Conservation (phyloP, 148 eudicot species). For the Agrostemma githago region DNA sequence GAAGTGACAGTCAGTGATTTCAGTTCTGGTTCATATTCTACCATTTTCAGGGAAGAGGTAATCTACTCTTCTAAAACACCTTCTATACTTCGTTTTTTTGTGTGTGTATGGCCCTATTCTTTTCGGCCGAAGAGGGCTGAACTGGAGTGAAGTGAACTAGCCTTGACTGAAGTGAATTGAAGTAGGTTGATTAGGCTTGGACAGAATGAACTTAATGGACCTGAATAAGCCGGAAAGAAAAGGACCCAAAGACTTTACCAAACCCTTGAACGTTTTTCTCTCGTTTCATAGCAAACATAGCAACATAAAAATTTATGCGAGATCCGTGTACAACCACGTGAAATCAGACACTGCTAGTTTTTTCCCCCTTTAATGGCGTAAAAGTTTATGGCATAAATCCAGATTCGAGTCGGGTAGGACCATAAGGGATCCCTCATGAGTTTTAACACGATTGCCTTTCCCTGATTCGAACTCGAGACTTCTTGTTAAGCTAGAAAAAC, state of each 20-base stretch:
- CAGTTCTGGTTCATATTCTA: constrained; percentile 83
- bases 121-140: too few species aligned
- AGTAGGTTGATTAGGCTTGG: too few species aligned
- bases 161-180: too few species aligned
- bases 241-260: not conserved
- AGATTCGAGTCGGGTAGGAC: too few species aligned
- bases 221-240: too few species aligned
- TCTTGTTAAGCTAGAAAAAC: too few species aligned
- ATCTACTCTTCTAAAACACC: not conserved
- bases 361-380: too few species aligned
- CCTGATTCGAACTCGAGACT: too few species aligned
- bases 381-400: not conserved
- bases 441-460: too few species aligned
- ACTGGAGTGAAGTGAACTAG: too few species aligned
- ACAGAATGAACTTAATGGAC: too few species aligned
- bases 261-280: not conserved
- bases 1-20: constrained; percentile 72
- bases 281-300: not conserved
- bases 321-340: not conserved
- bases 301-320: not conserved
- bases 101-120: not conserved
- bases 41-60: constrained; percentile 88
- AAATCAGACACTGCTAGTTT: not conserved
- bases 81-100: not conserved
- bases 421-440: too few species aligned